phyloP scores from a whole-genome alignment of 1,284 basidiomycete species.

The Butyriboletus appendiculatus region DNA sequence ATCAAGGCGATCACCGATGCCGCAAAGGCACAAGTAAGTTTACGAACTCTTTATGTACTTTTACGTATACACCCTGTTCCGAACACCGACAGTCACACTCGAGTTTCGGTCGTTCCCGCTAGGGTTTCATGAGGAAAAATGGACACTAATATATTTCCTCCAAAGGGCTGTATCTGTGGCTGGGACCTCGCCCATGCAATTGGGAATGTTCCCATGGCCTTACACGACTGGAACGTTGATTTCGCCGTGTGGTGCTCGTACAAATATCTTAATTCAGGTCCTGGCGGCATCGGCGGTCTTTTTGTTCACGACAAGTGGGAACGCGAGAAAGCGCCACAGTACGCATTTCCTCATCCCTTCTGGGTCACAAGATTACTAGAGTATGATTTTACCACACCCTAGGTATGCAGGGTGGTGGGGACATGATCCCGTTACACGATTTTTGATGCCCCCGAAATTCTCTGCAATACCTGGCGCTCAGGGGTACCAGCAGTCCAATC shows the following conservation, averaged over 20 bases:
- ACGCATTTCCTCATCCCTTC: conserved; percentile 28
- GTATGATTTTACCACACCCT: conserved; percentile 8
- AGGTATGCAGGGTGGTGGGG: conserved; percentile 99
- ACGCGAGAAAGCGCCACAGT: conserved; percentile 58
- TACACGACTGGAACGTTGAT: conserved; percentile 95
- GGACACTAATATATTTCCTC: conserved; percentile 21
- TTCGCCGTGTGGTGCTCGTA: conserved; percentile 99
- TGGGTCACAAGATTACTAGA: conserved; percentile 12
- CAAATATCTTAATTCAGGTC: conserved; percentile 97
- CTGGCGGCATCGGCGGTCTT: conserved; percentile 93
- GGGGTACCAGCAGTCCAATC: conserved; percentile 96
- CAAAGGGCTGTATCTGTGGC: conserved; percentile 87
- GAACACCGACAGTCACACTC: conserved; percentile 5
- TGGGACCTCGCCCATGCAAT: conserved; percentile 97
- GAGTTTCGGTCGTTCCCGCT: conserved; percentile 6
- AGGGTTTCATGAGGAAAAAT: conserved; percentile 6
- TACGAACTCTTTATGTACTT: conserved; percentile 15
- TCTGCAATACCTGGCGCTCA: conserved; percentile 87
- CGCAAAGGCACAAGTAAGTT: conserved; percentile 74
- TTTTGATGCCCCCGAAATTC: conserved; percentile 88
- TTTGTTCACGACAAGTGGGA: conserved; percentile 88
- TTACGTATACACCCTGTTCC: conserved; percentile 30
- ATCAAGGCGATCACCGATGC: conserved; percentile 83
- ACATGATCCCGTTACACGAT: conserved; percentile 84
- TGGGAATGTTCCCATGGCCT: conserved; percentile 87